Conservation (phyloP, 345 rosid species). For the Ricinus communis region DNA sequence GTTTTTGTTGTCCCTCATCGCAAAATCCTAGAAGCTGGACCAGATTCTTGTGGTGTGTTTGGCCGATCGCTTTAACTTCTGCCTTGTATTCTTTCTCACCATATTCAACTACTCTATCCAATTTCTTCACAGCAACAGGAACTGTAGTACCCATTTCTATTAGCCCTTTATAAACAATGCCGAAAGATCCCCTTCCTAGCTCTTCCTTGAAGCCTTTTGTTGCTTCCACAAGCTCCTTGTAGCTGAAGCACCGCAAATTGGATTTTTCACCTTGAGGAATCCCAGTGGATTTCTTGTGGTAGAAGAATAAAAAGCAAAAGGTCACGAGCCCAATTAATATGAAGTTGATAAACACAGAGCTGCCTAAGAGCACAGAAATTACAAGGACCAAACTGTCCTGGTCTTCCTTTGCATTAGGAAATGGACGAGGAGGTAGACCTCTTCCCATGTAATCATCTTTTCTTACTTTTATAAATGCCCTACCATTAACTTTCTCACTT, state of each 20-base stretch:
- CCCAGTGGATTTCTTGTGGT: conserved; percentile 2
- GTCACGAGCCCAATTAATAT: conserved; percentile 6
- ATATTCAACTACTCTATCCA: conserved; percentile 9
- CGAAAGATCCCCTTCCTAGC: conserved; percentile 34
- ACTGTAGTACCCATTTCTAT: neutral
- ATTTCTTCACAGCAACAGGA: conserved; percentile 26
- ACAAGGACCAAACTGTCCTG: neutral
- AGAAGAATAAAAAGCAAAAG: conserved; percentile 16
- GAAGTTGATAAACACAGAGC: conserved; percentile 27
- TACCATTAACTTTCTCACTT: neutral
- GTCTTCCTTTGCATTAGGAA: neutral
- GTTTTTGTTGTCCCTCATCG: conserved; percentile 21
- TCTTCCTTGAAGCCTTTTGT: conserved; percentile 44
- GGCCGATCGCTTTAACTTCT: conserved; percentile 28
- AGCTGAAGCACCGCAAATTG: conserved; percentile 31
- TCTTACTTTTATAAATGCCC: conserved; percentile 31
- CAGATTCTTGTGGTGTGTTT: conserved; percentile 41
- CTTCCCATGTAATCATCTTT: neutral
- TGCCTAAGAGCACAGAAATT: conserved; percentile 24
- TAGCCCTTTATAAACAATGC: conserved; percentile 29
- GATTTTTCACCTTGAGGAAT: conserved; percentile 2
- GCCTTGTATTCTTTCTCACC: conserved; percentile 28
- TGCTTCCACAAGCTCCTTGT: conserved; percentile 34
- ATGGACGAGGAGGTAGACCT: neutral
- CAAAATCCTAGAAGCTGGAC: conserved; percentile 38